These are phyloP conservation scores for Colletotrichum truncatum DNA, from an alignment of 2,329 filamentous ascomycete species.

Conservation along the genomic window DNA sequence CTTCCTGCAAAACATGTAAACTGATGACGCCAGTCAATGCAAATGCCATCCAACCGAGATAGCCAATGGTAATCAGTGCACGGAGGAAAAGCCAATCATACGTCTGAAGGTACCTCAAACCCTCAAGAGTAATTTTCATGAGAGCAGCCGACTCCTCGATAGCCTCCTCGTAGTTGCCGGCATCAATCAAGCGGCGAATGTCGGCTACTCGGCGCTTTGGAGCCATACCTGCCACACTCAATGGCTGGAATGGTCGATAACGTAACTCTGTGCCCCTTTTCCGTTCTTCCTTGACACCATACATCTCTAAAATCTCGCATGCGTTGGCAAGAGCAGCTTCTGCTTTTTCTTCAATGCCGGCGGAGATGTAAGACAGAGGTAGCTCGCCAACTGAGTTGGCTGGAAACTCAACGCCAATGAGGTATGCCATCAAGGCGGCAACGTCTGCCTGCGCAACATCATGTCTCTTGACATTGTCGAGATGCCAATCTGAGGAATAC, in stretches of 20 bases:
- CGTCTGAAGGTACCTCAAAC: conserved; percentile 92
- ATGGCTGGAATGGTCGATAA: conserved; percentile 78
- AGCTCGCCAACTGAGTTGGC: conserved; percentile 96
- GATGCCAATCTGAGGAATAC: conserved; percentile 88
- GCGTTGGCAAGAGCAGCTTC: conserved; percentile 87
- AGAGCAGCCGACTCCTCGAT: conserved; percentile 82
- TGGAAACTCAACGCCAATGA: conserved; percentile 87
- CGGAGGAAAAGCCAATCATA: conserved; percentile 98
- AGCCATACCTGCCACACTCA: conserved; percentile 71
- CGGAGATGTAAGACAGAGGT: conserved; percentile 83
- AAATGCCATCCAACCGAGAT: conserved; percentile 95
- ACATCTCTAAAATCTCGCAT: conserved; percentile 92
- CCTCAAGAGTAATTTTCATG: conserved; percentile 80
- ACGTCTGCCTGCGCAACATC: conserved; percentile 96
- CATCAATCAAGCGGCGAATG: conserved; percentile 75
- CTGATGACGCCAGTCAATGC: conserved; percentile 90
- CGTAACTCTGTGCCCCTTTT: conserved; percentile 81
- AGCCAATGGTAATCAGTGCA: conserved; percentile 87
- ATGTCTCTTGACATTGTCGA: conserved; percentile 83
- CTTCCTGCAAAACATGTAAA: conserved; percentile 82
- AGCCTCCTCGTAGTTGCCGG: conserved; percentile 75
- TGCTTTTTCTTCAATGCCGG: conserved; percentile 79
- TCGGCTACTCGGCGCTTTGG: conserved; percentile 72
- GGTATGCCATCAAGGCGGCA: conserved; percentile 93
- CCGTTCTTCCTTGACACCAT: conserved; percentile 88